Base-by-base conservation (phyloP, 2,329 filamentous ascomycete species). In the Trichophyton benhamiae region DNA sequence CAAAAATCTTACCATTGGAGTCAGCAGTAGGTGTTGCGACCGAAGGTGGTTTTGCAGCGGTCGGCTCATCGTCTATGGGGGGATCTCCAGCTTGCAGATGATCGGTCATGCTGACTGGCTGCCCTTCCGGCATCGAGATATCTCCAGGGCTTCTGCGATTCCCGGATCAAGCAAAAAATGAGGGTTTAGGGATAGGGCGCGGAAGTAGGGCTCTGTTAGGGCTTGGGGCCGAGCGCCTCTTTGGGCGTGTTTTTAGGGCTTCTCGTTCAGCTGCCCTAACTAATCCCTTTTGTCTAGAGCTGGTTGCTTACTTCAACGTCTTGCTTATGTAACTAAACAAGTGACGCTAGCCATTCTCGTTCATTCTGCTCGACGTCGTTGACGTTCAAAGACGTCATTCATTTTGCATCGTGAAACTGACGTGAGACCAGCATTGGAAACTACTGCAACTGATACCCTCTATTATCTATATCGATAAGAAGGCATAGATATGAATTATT, bases 151-250 rank as follows among this genome's bases (percentile, higher is more conserved):
- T 61, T 65, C 63, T 67, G 65, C 63, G 67, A 69, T 69, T 74
- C 75, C 74, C 75, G 69, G 33, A 38, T 38, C 71, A 73, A 76
- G 72, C 67, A 76, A 74, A 75, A 75, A 76, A 76, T 76, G 70
- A 76, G 75, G 75, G 75, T 73, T 76, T 76, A 76, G 74, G 74
- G 74, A 67, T 75, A 77, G 75, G 75, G 75, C 75, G 73, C 72
- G 69, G 66, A 67, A 68, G 69, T 77, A 77, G 75, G 75, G 75
- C 73, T 77, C 69, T 11, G 15, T 38, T 59, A 30, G 55, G 36
- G 55, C 36, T 42, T 33, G 22, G 27, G 11, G 33, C 33, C 33
- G 13, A 38, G 33, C 9, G 3, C 15, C 20, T 7, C 20, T 52
- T 52, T 52, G 22, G 46, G 46, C 20, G 11, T 6, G 11, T 30